phyloP scores from a whole-genome alignment of 139 green algal genomes.

The Tetraselmis striata region DNA sequence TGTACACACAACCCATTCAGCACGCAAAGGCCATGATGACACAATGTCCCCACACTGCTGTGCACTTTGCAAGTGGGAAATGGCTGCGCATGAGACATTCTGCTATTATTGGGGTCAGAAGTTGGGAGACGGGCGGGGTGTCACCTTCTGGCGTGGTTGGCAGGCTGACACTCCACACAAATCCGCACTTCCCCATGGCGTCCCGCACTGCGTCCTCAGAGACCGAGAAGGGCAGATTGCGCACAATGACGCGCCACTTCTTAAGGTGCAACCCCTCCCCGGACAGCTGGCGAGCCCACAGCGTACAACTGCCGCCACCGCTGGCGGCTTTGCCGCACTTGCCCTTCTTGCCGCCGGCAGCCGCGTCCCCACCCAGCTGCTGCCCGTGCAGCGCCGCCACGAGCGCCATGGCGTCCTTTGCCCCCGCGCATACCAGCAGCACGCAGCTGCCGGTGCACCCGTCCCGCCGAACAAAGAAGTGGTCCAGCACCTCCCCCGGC shows the following conservation, averaged over 20 bases:
- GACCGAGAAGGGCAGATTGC: slow-evolving; percentile 84
- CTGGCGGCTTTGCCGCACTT: neutral
- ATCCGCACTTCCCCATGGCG: slow-evolving; percentile 40
- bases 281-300: slow-evolving; percentile 54
- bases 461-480: slow-evolving; percentile 57
- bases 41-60: too few relatives aligned
- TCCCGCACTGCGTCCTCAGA: slow-evolving; percentile 45
- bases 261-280: slow-evolving; percentile 81
- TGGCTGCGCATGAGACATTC: too few relatives aligned
- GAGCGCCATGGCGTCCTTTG: slow-evolving; percentile 55
- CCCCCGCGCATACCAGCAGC: slow-evolving; percentile 25
- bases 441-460: slow-evolving; percentile 61
- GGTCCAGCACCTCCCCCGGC: slow-evolving; percentile 29
- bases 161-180: slow-evolving; percentile 71
- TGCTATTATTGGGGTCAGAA: too few relatives aligned
- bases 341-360: neutral
- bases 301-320: neutral
- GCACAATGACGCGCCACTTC: slow-evolving; percentile 83
- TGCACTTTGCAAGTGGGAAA: too few relatives aligned
- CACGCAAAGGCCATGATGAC: slow-evolving; percentile 15
- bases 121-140: too few relatives aligned
- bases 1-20: too few relatives aligned
- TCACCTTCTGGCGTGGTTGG: slow-evolving; percentile 44
- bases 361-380: slow-evolving; percentile 1
- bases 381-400: slow-evolving; percentile 66